Evolutionary conservation across 2,329 filamentous ascomycete species (phyloP), one percentile per base, ranked within the genome.

Genomic region (Phoma herbarum): DNA sequence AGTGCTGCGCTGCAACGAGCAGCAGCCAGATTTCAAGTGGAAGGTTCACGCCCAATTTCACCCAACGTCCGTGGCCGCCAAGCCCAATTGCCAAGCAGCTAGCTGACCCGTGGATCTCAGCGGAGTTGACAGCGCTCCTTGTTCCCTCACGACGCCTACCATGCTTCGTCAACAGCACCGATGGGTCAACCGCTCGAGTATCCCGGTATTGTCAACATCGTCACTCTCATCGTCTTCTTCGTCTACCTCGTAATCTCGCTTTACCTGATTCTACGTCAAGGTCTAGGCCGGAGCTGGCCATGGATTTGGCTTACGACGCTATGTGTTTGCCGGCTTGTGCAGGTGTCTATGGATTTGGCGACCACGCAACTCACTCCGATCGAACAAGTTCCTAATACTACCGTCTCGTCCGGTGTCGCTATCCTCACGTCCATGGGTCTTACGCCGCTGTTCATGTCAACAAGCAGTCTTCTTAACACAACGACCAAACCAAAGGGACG

Each of bases 371-470:
- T 74, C 55, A 74, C 60, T 51, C 67, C 69, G 4, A 59, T 61
- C 16, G 29, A 55, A 11, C 51, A 62, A 5, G 57, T 63, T 12
- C 26, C 73, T 25, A 74, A 76, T 49, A 75, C 73, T 6, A 53
- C 57, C 25, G 61, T 75, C 8, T 68, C 74, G 45, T 71, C 63
- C 26, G 74, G 73, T 46, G 74, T 76, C 29, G 74, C 74, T 2
- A 76, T 76, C 43, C 62, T 76, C n/a, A 76, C 74, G 4, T 71
- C 73, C 29, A 70, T 76, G 58, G 69, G 72, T 2, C 65, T 76
- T 48, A 75, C 74, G 26, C 73, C 74, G 14, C 56, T 76, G 53
- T 76, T 76, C 56, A 75, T 76, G 74, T 61, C 72, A 4, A 76
- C 74, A 8, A 64, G 68, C 53, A 73, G 69, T 52, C 61, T 76